Percentiles rank a stretch among this genome's conserved stretches.
Evolutionary conservation across 2,329 filamentous ascomycete genomes (phyloP).

Genomic region (Penicillium sp.): DNA sequence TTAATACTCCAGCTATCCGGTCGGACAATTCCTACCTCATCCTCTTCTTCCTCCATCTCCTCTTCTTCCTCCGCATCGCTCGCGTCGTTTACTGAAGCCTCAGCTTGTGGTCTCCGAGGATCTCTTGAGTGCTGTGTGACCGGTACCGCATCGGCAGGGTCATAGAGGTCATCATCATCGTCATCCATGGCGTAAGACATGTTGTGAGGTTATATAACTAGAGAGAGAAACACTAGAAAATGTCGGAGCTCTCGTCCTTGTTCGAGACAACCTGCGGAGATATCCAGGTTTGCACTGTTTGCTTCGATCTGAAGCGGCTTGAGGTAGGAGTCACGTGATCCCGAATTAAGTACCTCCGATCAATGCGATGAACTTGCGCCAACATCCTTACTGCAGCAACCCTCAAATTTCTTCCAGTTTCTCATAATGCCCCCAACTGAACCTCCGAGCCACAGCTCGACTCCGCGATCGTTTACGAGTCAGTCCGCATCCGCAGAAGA

Average conservation of each 20-base stretch:
- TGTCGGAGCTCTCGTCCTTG: constrained; percentile 21
- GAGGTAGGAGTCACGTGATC: background rate
- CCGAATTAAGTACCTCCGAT: background rate
- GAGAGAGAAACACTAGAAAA: background rate
- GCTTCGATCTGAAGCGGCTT: constrained; percentile 2
- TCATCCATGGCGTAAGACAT: constrained; percentile 46
- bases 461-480: constrained; percentile 66
- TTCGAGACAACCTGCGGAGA: constrained; percentile 28
- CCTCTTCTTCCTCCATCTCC: constrained; percentile 48
- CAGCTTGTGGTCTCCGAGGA: constrained; percentile 31
- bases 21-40: constrained; percentile 29
- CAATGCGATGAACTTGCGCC: constrained; percentile 4
- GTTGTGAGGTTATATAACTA: constrained; percentile 10
- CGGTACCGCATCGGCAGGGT: constrained; percentile 45
- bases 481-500: constrained; percentile 80
- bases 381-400: background rate
- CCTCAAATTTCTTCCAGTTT: background rate
- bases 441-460: constrained; percentile 47
- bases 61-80: constrained; percentile 51
- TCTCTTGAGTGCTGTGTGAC: constrained; percentile 35
- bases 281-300: constrained; percentile 30
- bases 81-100: constrained; percentile 39
- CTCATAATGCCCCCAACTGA: constrained; percentile 37
- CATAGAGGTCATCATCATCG: constrained; percentile 54
- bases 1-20: background rate